Conservation (phyloP, 1,139 yeast species). For the Candida albicans region DNA sequence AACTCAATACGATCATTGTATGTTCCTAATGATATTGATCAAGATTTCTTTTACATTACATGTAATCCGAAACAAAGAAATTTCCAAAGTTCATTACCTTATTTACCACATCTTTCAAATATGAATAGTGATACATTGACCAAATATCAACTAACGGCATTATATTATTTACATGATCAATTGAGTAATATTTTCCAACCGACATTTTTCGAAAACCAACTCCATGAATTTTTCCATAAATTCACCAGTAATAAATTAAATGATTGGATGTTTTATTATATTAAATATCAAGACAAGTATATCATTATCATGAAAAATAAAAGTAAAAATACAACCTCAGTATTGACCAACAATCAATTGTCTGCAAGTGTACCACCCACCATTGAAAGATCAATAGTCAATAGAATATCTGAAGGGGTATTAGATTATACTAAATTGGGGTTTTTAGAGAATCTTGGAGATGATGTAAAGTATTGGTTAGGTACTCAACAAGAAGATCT, state of each 20-base stretch:
- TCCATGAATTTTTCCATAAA: constrained; percentile 44
- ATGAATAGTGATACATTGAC: not conserved
- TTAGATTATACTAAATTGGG: constrained; percentile 33
- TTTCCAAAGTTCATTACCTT: constrained; percentile 43
- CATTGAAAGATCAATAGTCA: constrained; percentile 13
- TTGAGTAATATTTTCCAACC: constrained; percentile 32
- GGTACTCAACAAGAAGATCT: constrained; percentile 13
- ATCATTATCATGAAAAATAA: constrained; percentile 40
- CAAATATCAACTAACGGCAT: constrained; percentile 25
- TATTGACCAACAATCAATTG: constrained; percentile 3
- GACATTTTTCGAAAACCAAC: constrained; percentile 24
- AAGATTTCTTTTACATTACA: constrained; percentile 41
- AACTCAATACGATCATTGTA: constrained; percentile 32
- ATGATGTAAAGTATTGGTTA: constrained; percentile 46
- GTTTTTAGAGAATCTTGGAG: constrained; percentile 45
- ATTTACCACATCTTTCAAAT: constrained; percentile 23
- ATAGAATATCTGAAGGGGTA: constrained; percentile 25
- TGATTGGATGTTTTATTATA: constrained; percentile 42
- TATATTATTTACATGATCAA: constrained; percentile 44
- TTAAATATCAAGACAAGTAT: constrained; percentile 30
- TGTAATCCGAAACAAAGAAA: constrained; percentile 27
- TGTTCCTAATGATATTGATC: constrained; percentile 23
- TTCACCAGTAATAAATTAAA: constrained; percentile 38
- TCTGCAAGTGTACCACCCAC: not conserved
- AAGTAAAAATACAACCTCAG: constrained; percentile 18